A percentile compares a stretch with the other conserved stretches of the same genome.
Evolutionary conservation across 208 protist genomes (phyloP).

Genomic region (Polymyxa betae): DNA sequence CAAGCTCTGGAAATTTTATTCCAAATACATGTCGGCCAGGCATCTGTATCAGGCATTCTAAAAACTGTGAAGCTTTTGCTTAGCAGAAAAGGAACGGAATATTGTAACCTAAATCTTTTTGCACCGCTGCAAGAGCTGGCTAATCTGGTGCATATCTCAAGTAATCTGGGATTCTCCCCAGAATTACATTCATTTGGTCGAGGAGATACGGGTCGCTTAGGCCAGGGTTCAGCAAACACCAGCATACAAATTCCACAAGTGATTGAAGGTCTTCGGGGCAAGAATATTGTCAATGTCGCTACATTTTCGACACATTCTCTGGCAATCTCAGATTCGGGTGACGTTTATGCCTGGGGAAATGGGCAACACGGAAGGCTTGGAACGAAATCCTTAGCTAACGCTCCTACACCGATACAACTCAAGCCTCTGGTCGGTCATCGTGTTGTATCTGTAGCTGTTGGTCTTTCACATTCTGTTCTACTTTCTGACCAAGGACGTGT

Average conservation of each 20-base stretch:
- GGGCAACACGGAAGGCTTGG: constrained; percentile 20
- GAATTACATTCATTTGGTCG: constrained; percentile 43
- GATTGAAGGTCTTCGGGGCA: background rate
- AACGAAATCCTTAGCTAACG: constrained; percentile 20
- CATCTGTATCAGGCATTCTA: background rate
- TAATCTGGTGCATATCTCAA: background rate
- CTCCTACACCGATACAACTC: background rate
- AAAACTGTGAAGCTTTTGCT: constrained; percentile 4
- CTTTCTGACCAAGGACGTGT: background rate
- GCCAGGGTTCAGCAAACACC: background rate
- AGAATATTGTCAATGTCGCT: background rate
- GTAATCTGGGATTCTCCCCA: background rate
- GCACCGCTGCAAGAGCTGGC: background rate
- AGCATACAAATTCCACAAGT: background rate
- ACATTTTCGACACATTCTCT: constrained; percentile 51
- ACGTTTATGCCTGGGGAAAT: constrained; percentile 48
- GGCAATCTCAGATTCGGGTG: background rate
- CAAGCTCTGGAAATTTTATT: background rate
- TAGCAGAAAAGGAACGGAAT: background rate
- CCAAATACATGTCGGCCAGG: background rate
- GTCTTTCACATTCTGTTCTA: constrained; percentile 41
- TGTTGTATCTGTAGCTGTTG: constrained; percentile 19
- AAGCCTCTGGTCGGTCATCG: background rate
- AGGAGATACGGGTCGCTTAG: constrained; percentile 9
- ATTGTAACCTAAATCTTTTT: background rate